phyloP scores from a whole-genome alignment of 2,329 filamentous ascomycete species.

The Ophiocordyceps polyrhachis-furcata region DNA sequence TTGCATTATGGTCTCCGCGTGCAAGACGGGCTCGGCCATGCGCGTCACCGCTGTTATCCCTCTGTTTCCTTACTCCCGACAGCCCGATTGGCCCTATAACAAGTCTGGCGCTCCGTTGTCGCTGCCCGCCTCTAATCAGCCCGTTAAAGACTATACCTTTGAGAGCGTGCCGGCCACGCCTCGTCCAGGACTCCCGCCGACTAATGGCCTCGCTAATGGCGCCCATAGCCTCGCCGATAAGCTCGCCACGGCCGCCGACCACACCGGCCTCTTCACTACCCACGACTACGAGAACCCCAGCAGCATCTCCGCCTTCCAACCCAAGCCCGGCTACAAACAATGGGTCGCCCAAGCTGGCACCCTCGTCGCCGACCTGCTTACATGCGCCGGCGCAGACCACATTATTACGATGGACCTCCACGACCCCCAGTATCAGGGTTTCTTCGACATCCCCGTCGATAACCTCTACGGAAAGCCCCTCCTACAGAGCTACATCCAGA shows the following conservation, averaged over 20 bases:
- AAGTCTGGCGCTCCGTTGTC: constrained; percentile 93
- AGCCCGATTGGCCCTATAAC: constrained; percentile 91
- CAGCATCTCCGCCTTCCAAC: constrained; percentile 41
- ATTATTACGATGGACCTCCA: constrained; percentile 96
- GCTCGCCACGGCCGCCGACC: constrained; percentile 42
- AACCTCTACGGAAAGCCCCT: constrained; percentile 80
- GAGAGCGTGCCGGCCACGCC: constrained; percentile 85
- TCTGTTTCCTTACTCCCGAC: constrained; percentile 89
- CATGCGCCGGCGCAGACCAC: constrained; percentile 34
- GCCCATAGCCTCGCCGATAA: constrained; percentile 52
- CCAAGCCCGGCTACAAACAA: constrained; percentile 88
- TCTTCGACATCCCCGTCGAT: constrained; percentile 97
- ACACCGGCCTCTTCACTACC: constrained; percentile 31
- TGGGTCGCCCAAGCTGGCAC: constrained; percentile 98
- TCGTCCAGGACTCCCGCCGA: constrained; percentile 49
- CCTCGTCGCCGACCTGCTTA: neutral
- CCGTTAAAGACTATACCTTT: constrained; percentile 58
- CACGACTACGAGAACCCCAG: constrained; percentile 46
- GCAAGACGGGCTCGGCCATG: constrained; percentile 49
- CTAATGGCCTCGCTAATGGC: constrained; percentile 43
- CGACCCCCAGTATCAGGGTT: constrained; percentile 93
- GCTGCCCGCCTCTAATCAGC: constrained; percentile 30
- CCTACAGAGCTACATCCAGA: constrained; percentile 52
- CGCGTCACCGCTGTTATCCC: constrained; percentile 91
- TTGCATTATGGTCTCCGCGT: constrained; percentile 95